Conservation (phyloP, 176 grass and related monocot genomes). For the Musa acuminata region DNA sequence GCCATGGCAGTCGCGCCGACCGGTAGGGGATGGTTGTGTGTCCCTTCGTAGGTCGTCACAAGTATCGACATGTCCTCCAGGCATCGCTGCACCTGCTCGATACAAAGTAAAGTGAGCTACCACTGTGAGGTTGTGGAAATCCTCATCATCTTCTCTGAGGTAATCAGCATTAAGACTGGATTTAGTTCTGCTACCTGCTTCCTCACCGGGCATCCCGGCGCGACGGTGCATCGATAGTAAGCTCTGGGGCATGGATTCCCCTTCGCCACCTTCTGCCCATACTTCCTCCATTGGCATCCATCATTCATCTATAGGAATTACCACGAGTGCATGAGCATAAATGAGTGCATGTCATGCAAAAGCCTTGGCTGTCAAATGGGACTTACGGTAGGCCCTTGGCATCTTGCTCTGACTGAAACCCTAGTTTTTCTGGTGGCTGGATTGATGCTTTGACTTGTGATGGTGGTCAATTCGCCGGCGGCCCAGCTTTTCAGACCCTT, state of each 20-base stretch:
- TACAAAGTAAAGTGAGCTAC: background rate
- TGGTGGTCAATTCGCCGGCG: conserved; percentile 20
- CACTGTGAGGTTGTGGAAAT: background rate
- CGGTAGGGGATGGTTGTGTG: conserved; percentile 94
- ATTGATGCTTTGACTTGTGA: conserved; percentile 66
- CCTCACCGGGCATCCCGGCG: conserved; percentile 80
- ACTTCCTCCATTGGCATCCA: conserved; percentile 96
- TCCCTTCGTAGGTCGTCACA: conserved; percentile 94
- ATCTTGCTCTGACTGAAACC: conserved; percentile 91
- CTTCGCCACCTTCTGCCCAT: conserved; percentile 92
- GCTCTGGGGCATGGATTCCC: conserved; percentile 97
- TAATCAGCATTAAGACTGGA: background rate
- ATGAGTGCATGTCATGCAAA: no score
- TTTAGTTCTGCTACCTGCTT: conserved; percentile 54
- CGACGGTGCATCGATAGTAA: conserved; percentile 93
- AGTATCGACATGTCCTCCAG: conserved; percentile 93
- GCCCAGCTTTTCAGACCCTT: conserved; percentile 26
- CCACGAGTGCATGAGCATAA: no score
- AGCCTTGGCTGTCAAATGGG: no score
- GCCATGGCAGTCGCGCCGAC: conserved; percentile 92
- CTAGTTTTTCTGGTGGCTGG: conserved; percentile 91
- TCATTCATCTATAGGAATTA: conserved; percentile 68
- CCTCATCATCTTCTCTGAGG: background rate
- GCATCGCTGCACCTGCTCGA: conserved; percentile 72
- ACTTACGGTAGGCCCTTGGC: conserved; percentile 90